Conservation (phyloP, 345 rosid genomes). For the Schrenkiella parvula region DNA sequence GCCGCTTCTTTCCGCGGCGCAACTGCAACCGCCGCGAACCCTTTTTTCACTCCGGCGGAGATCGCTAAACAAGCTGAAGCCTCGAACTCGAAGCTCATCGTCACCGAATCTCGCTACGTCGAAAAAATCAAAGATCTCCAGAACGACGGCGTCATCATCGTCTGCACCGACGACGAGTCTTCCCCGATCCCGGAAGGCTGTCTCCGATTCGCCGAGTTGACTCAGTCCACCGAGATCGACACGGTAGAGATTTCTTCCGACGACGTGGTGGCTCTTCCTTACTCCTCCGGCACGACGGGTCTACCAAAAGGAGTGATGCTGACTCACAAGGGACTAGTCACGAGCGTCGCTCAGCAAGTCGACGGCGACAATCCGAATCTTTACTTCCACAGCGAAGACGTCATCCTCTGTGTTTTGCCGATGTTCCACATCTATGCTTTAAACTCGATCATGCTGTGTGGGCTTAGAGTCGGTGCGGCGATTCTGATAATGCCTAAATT, state of each 20-base stretch:
- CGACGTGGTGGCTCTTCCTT: slow-evolving; percentile 84
- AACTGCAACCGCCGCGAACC: slow-evolving; percentile 67
- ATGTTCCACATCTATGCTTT: slow-evolving; percentile 80
- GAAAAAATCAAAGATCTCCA: slow-evolving; percentile 54
- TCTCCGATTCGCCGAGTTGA: slow-evolving; percentile 58
- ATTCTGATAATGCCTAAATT: slow-evolving; percentile 81
- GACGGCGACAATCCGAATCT: slow-evolving; percentile 95
- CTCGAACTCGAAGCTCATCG: slow-evolving; percentile 47
- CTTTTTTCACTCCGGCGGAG: slow-evolving; percentile 77
- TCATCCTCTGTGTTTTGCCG: slow-evolving; percentile 67
- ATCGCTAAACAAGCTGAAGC: slow-evolving; percentile 62
- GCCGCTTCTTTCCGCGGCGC: slow-evolving; percentile 78
- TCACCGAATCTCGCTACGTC: slow-evolving; percentile 52
- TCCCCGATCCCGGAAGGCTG: slow-evolving; percentile 42
- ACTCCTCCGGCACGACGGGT: slow-evolving; percentile 95
- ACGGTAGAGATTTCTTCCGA: slow-evolving; percentile 43
- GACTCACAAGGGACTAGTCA: slow-evolving; percentile 69
- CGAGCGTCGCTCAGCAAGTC: slow-evolving; percentile 87
- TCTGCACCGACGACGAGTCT: slow-evolving; percentile 18
- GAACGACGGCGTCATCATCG: slow-evolving; percentile 22
- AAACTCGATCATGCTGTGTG: slow-evolving; percentile 68
- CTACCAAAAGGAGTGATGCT: slow-evolving; percentile 95
- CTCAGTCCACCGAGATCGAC: slow-evolving; percentile 40
- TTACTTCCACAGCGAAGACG: slow-evolving; percentile 63
- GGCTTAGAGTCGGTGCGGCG: slow-evolving; percentile 76